Percentiles rank a stretch among this genome's conserved stretches.
Evolutionary conservation across 1,284 basidiomycete genomes (phyloP).

Genomic region (Agroathelia rolfsii): DNA sequence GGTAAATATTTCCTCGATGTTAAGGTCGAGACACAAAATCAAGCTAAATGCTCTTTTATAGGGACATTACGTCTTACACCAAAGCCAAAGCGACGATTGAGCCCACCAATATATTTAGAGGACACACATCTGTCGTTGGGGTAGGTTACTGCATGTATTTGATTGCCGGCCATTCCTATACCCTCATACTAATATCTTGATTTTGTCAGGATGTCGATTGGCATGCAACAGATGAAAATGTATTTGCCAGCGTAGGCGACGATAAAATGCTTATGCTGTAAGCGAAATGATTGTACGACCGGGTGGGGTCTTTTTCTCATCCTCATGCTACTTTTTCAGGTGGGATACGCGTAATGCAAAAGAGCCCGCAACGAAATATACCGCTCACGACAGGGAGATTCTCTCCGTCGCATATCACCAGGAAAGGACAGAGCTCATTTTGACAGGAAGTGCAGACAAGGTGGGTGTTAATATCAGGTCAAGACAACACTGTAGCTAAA

Average conservation of each 20-base stretch:
- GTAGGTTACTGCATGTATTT: conserved; percentile 34
- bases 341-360: conserved; percentile 84
- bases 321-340: conserved; percentile 29
- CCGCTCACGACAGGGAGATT: conserved; percentile 88
- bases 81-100: conserved; percentile 75
- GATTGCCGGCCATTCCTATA: background rate
- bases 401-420: conserved; percentile 89
- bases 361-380: conserved; percentile 64
- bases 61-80: conserved; percentile 88
- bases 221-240: conserved; percentile 77
- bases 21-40: background rate
- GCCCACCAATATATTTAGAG: conserved; percentile 76
- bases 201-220: conserved; percentile 89
- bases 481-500: too few species aligned
- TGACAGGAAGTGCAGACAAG: conserved; percentile 94
- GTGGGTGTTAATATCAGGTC: too few species aligned
- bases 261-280: conserved; percentile 92
- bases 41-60: conserved; percentile 21
- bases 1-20: conserved; percentile 38
- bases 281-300: conserved; percentile 19
- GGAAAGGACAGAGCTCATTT: conserved; percentile 71
- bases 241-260: conserved; percentile 96
- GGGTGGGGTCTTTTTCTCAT: conserved; percentile 7
- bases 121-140: conserved; percentile 84
- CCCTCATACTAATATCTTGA: conserved; percentile 10